Evolutionary conservation across 2,329 filamentous ascomycete species (phyloP), one percentile per base, ranked within the genome.

Genomic region (Colletotrichum orchidophilum): DNA sequence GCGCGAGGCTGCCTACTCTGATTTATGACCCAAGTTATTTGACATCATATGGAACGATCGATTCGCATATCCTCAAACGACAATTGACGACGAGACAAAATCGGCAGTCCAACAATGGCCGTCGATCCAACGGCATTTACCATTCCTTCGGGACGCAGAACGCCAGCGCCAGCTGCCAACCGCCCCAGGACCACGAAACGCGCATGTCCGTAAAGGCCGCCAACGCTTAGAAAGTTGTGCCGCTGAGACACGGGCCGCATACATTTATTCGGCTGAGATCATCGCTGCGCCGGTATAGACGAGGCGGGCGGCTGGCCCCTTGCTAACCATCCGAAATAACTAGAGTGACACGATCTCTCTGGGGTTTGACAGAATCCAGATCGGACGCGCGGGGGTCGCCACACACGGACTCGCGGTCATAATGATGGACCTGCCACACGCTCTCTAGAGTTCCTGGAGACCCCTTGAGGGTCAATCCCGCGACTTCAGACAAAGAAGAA

Each of bases 321-420:
- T 29, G 53, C 64, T 18, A 58, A 50, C 69, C 29, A 50, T 42
- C 24, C 46, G 24, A 29, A 27, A 39, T n/a, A n/a, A 31, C 52
- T 31, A 46, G 33, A 33, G 21, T 63, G 57, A 63, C 35, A 63
- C 62, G 72, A 73, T 70, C 69, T 72, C 46, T 26, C 58, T 55
- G 62, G 18, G 18, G 65, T 55, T 61, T 52, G 70, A 70, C 54
- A 65, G 55, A 69, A 66, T 58, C 26, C 58, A 58, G 70, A 73
- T 73, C 70, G 65, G 53, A 54, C 55, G 62, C 42, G 27, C n/a
- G n/a, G 18, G 24, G 12, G 12, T 9, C 29, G 21, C 39, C 21
- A 33, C 52, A 31, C 53, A 15, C 12, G 21, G 33, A n/a, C 11
- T 26, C 26, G 49, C 46, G 15, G 42, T 50, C 66, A 66, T 46